Percentiles rank a stretch among this genome's conserved stretches.
phyloP scores from a whole-genome alignment of 2,329 filamentous ascomycete species.

The Aspergillus terreus region DNA sequence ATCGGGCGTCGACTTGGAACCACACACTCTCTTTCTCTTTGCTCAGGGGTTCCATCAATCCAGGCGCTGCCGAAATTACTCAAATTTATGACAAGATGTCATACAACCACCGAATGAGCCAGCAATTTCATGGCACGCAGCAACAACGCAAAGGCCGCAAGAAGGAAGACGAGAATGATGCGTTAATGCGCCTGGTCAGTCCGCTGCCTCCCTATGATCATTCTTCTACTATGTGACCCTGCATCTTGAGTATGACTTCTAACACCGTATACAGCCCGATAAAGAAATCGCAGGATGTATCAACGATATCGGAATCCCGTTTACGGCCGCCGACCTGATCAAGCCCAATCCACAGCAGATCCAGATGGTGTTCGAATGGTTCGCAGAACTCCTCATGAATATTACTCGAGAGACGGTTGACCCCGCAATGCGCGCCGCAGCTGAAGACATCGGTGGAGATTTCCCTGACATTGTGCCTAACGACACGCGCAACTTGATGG shows the following conservation, averaged over 20 bases:
- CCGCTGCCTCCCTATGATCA: neutral
- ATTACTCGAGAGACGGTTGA: conserved; percentile 89
- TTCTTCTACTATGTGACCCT: neutral
- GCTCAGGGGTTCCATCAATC: neutral
- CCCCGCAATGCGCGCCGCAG: conserved; percentile 89
- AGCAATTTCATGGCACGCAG: conserved; percentile 46
- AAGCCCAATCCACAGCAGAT: conserved; percentile 94
- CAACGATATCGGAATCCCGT: conserved; percentile 90
- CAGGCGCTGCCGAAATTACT: conserved; percentile 1
- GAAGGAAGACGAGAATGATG: conserved; percentile 56
- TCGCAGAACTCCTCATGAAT: conserved; percentile 90
- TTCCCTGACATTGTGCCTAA: conserved; percentile 77
- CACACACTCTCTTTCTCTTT: conserved; percentile 7
- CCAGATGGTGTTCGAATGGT: conserved; percentile 97
- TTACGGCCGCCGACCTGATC: conserved; percentile 79
- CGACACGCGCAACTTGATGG: conserved; percentile 92
- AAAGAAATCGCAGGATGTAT: conserved; percentile 93
- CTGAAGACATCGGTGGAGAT: conserved; percentile 80
- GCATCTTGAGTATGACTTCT: conserved; percentile 3
- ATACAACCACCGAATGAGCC: conserved; percentile 52
- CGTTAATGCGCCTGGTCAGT: conserved; percentile 55
- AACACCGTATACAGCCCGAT: conserved; percentile 48
- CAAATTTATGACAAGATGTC: conserved; percentile 35
- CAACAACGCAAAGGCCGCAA: conserved; percentile 49
- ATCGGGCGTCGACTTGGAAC: conserved; percentile 7